These are phyloP conservation scores for Coniochaeta hoffmannii DNA, from an alignment of 2,329 filamentous ascomycete genomes.

Conservation along the genomic window DNA sequence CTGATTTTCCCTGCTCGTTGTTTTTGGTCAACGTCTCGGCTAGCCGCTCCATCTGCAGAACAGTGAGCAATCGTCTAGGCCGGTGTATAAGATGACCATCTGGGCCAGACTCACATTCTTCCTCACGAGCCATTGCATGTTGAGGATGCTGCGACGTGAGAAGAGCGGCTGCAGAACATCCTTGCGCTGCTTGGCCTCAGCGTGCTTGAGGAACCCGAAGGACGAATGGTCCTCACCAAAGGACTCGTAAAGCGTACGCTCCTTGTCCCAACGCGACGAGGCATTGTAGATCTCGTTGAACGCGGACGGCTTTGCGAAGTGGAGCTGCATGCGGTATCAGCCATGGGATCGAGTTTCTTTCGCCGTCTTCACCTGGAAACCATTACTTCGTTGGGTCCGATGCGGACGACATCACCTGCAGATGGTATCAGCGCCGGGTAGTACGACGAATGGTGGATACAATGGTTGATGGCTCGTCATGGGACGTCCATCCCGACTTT, in stretches of 20 bases:
- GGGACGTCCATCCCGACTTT: background rate
- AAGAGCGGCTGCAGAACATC: constrained; percentile 33
- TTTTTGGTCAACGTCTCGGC: constrained; percentile 20
- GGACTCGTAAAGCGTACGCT: constrained; percentile 26
- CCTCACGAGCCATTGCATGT: constrained; percentile 25
- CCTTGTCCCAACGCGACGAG: constrained; percentile 33
- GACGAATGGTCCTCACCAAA: constrained; percentile 33
- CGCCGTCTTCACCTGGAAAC: background rate
- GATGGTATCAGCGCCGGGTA: background rate
- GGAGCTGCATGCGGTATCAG: constrained; percentile 18
- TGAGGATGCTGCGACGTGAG: constrained; percentile 27
- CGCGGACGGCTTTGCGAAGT: constrained; percentile 31
- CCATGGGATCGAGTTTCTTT: constrained; percentile 9
- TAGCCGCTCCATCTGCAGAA: constrained; percentile 19
- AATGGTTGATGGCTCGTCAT: background rate
- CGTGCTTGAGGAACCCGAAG: constrained; percentile 31
- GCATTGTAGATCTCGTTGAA: constrained; percentile 35
- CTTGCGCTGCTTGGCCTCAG: constrained; percentile 29
- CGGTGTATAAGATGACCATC: background rate
- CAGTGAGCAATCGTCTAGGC: background rate
- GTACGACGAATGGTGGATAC: background rate
- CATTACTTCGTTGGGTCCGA: constrained; percentile 17
- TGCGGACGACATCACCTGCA: constrained; percentile 17
- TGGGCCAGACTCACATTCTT: constrained; percentile 19
- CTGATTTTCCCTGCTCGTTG: constrained; percentile 13